Conservation (phyloP, 805 yeast genomes). For the Isabelozyma heimii region DNA sequence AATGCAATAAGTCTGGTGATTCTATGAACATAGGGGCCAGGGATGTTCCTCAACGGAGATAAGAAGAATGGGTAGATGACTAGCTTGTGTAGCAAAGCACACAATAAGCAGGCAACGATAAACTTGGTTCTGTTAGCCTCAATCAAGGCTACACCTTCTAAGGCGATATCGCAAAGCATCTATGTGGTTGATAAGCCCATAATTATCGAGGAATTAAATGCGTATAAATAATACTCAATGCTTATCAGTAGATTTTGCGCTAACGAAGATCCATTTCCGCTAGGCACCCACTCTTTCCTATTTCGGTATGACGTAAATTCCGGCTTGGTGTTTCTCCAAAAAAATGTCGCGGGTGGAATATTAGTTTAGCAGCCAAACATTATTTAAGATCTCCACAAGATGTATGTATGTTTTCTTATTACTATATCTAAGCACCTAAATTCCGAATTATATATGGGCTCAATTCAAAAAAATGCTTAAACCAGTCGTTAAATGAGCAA, state of each 20-base stretch:
- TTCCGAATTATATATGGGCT: too few relatives aligned
- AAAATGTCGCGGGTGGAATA: background rate
- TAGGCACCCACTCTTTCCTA: background rate
- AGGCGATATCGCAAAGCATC: background rate
- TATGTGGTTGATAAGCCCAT: background rate
- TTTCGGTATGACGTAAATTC: background rate
- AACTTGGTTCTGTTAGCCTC: background rate
- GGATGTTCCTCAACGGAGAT: constrained; percentile 50
- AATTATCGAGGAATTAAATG: background rate
- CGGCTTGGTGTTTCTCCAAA: background rate
- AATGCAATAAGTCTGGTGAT: constrained; percentile 35
- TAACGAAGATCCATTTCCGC: background rate
- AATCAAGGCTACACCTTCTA: background rate
- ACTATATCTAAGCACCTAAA: too few relatives aligned
- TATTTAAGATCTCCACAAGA: too few relatives aligned
- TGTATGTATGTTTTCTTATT: too few relatives aligned
- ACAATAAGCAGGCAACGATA: background rate
- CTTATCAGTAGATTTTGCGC: background rate
- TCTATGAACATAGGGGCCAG: constrained; percentile 58
- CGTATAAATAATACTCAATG: background rate
- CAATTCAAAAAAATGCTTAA: too few relatives aligned
- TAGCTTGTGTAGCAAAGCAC: constrained; percentile 21
- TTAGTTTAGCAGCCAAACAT: background rate
- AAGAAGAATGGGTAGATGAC: constrained; percentile 45
- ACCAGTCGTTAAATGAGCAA: too few relatives aligned